phyloP scores from a whole-genome alignment of 2,329 filamentous ascomycete genomes.

The Oidium heveae region DNA sequence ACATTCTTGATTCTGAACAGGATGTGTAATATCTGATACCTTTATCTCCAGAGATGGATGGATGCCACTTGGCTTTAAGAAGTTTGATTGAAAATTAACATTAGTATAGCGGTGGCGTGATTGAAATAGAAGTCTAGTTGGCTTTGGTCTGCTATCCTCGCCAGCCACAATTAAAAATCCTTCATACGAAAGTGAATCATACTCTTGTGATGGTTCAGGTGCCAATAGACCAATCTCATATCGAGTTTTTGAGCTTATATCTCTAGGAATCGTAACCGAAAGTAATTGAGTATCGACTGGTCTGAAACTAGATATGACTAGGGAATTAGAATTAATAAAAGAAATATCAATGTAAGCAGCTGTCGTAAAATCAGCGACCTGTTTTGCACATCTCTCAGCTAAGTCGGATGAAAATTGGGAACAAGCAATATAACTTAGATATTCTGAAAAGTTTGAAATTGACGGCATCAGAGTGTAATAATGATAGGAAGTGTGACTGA shows the following conservation, averaged over 20 bases:
- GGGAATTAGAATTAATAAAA: slow-evolving; percentile 36
- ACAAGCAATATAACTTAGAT: slow-evolving; percentile 28
- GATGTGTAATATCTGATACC: slow-evolving; percentile 27
- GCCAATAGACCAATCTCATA: slow-evolving; percentile 65
- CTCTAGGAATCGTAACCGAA: slow-evolving; percentile 8
- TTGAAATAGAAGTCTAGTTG: slow-evolving; percentile 63
- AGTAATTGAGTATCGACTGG: slow-evolving; percentile 14
- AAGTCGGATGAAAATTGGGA: slow-evolving; percentile 6
- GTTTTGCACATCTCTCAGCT: slow-evolving; percentile 23
- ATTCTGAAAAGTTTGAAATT: slow-evolving; percentile 27
- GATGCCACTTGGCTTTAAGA: slow-evolving; percentile 50
- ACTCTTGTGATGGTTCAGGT: slow-evolving; percentile 33
- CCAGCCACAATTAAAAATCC: slow-evolving; percentile 61
- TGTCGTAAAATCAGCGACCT: slow-evolving; percentile 20
- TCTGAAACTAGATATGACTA: slow-evolving; percentile 43
- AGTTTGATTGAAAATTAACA: slow-evolving; percentile 33
- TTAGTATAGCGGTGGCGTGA: slow-evolving; percentile 42
- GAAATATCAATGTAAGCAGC: slow-evolving; percentile 53
- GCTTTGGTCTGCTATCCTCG: slow-evolving; percentile 30
- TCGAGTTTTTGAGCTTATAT: slow-evolving; percentile 15
- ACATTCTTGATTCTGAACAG: slow-evolving; percentile 33
- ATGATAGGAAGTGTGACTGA: slow-evolving; percentile 37
- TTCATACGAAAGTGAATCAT: slow-evolving; percentile 27
- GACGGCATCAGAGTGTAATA: slow-evolving; percentile 41
- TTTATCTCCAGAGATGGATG: slow-evolving; percentile 56